Percentiles rank a stretch among this genome's conserved stretches.
phyloP scores from a whole-genome alignment of 2,329 filamentous ascomycete genomes.

The Elsinoe perseae region DNA sequence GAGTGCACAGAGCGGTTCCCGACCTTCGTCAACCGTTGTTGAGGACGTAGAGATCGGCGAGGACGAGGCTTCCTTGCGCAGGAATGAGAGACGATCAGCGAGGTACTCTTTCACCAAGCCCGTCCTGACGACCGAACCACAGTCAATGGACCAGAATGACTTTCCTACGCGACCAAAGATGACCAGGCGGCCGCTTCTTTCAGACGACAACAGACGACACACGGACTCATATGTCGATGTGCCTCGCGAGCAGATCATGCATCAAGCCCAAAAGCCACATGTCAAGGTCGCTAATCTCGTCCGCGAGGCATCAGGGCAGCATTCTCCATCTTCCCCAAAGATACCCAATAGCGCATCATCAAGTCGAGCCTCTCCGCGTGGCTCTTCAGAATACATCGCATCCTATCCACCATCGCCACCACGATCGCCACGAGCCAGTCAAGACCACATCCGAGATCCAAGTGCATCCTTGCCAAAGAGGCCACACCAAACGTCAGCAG shows the following conservation, averaged over 20 bases:
- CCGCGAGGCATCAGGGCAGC: constrained; percentile 1
- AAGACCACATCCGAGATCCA: constrained; percentile 14
- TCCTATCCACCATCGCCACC: constrained; percentile 16
- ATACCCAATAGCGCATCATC: constrained; percentile 1
- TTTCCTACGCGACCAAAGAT: constrained; percentile 18
- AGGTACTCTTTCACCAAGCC: constrained; percentile 32
- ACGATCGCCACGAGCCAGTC: constrained; percentile 16
- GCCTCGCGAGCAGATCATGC: constrained; percentile 4
- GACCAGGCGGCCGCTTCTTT: constrained; percentile 6
- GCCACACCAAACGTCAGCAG: constrained; percentile 14
- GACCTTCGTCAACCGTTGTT: constrained; percentile 20
- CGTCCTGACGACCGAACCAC: not conserved
- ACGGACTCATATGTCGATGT: constrained; percentile 10
- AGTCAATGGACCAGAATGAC: constrained; percentile 26
- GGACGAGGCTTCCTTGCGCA: constrained; percentile 26
- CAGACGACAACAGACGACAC: constrained; percentile 13
- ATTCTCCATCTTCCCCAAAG: not conserved
- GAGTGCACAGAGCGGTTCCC: not conserved
- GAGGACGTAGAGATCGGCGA: constrained; percentile 29
- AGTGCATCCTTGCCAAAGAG: not conserved
- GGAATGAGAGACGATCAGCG: constrained; percentile 29
- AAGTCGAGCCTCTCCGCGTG: constrained; percentile 10
- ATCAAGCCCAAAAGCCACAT: constrained; percentile 12
- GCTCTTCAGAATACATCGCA: not conserved
- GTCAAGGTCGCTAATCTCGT: constrained; percentile 14